Conservation (phyloP, 2,329 filamentous ascomycete genomes). For the Epicoccum nigrum region DNA sequence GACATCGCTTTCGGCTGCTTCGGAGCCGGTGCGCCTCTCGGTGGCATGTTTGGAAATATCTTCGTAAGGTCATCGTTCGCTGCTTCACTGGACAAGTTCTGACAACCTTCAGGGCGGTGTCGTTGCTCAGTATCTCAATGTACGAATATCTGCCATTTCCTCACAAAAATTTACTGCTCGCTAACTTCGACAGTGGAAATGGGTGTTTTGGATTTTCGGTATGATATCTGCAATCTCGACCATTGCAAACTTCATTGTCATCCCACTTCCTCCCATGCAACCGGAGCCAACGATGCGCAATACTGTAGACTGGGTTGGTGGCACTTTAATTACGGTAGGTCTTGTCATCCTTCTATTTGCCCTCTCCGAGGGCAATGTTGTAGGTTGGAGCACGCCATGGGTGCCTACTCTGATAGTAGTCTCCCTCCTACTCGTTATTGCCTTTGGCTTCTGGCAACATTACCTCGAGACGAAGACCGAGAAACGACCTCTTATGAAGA, state of each 20-base stretch:
- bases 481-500: slow-evolving; percentile 67
- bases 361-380: slow-evolving; percentile 71
- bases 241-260: slow-evolving; percentile 63
- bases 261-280: slow-evolving; percentile 59
- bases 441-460: slow-evolving; percentile 67
- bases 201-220: slow-evolving; percentile 61
- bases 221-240: slow-evolving; percentile 65
- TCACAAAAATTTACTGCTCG: neutral
- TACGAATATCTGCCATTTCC: neutral
- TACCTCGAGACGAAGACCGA: slow-evolving; percentile 61
- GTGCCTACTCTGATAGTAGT: slow-evolving; percentile 65
- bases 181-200: slow-evolving; percentile 30
- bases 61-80: slow-evolving; percentile 39
- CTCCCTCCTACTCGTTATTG: slow-evolving; percentile 60
- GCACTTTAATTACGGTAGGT: slow-evolving; percentile 65
- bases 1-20: slow-evolving; percentile 66
- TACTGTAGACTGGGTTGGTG: slow-evolving; percentile 71
- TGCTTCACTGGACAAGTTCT: neutral
- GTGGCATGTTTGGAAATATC: slow-evolving; percentile 69
- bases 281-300: slow-evolving; percentile 46
- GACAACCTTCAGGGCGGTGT: slow-evolving; percentile 57
- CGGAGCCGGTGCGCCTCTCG: slow-evolving; percentile 67
- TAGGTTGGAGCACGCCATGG: slow-evolving; percentile 70
- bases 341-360: slow-evolving; percentile 69
- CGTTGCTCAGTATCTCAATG: slow-evolving; percentile 61